These are phyloP conservation scores for Strobilomyces echinocephalus DNA, from an alignment of 768 basidiomycete species.

Conservation along the genomic window DNA sequence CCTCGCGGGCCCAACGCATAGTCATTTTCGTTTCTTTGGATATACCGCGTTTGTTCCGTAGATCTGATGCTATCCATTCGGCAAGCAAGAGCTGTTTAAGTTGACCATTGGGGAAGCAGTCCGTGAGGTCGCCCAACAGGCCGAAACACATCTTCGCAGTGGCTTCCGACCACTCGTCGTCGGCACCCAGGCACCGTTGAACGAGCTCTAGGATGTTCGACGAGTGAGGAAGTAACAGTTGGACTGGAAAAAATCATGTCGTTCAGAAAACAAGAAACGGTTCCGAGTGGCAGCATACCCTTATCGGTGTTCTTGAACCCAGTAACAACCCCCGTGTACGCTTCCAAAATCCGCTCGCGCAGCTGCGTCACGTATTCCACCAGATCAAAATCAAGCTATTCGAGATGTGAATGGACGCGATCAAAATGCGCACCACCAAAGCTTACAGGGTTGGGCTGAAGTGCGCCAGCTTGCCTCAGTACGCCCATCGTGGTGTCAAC, in stretches of 20 bases:
- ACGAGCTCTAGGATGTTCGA: constrained; percentile 75
- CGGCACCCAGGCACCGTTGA: constrained; percentile 61
- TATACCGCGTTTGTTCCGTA: constrained; percentile 71
- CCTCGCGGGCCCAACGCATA: constrained; percentile 91
- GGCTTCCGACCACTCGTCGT: constrained; percentile 80
- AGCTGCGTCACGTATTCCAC: constrained; percentile 88
- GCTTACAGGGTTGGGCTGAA: constrained; percentile 83
- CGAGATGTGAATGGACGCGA: constrained; percentile 1
- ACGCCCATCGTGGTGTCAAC: constrained; percentile 88
- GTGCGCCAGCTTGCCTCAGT: constrained; percentile 81
- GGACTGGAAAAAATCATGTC: neutral
- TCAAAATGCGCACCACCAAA: neutral
- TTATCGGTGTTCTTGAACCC: constrained; percentile 82
- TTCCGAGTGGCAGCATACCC: constrained; percentile 37
- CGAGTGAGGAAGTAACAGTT: constrained; percentile 62
- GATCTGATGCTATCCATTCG: constrained; percentile 72
- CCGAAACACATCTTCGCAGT: constrained; percentile 75
- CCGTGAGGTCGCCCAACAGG: constrained; percentile 91
- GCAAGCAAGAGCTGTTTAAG: constrained; percentile 74
- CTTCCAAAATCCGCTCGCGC: constrained; percentile 94
- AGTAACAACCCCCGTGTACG: constrained; percentile 91
- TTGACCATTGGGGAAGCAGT: constrained; percentile 76
- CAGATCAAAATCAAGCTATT: constrained; percentile 78
- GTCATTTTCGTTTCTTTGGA: constrained; percentile 80
- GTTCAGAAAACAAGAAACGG: neutral